Evolutionary conservation across 345 rosid species (phyloP).

Genomic region (Nephelium lappaceum): DNA sequence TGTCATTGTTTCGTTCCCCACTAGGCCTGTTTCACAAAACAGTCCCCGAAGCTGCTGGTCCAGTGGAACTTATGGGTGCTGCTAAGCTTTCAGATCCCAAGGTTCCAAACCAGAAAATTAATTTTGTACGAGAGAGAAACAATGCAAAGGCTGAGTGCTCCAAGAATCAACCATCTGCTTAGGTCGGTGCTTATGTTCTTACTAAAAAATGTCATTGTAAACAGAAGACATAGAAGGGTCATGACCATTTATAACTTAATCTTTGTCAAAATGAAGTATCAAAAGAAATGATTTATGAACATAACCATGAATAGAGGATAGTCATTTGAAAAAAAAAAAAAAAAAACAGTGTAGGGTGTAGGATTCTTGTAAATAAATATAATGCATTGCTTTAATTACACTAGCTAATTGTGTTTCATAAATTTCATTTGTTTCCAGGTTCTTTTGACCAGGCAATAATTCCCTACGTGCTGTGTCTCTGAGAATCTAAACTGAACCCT

Average conservation of each 20-base stretch:
- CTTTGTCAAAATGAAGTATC: too few relatives aligned
- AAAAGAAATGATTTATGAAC: too few relatives aligned
- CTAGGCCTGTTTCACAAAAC: slow-evolving; percentile 23
- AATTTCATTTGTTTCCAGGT: background rate
- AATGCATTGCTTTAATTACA: background rate
- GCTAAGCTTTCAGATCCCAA: slow-evolving; percentile 20
- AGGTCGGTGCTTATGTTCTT: slow-evolving; percentile 19
- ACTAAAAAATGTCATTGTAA: too few relatives aligned
- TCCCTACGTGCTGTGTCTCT: background rate
- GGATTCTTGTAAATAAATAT: background rate
- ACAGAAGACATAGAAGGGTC: background rate
- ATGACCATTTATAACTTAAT: background rate
- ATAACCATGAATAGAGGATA: too few relatives aligned
- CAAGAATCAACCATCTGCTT: background rate
- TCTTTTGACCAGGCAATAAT: background rate
- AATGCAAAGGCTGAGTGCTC: background rate
- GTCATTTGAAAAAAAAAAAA: too few relatives aligned
- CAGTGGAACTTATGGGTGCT: background rate
- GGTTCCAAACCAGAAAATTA: slow-evolving; percentile 16
- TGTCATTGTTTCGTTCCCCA: slow-evolving; percentile 27
- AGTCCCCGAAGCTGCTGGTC: slow-evolving; percentile 3
- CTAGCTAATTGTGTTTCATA: background rate
- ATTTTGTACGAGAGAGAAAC: background rate
- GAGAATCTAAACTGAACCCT: background rate
- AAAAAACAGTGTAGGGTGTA: background rate